A percentile compares a stretch with the other conserved stretches of the same genome.
These are phyloP conservation scores for Tricholoma bakamatsutake DNA, from an alignment of 768 basidiomycete species.

Conservation along the genomic window DNA sequence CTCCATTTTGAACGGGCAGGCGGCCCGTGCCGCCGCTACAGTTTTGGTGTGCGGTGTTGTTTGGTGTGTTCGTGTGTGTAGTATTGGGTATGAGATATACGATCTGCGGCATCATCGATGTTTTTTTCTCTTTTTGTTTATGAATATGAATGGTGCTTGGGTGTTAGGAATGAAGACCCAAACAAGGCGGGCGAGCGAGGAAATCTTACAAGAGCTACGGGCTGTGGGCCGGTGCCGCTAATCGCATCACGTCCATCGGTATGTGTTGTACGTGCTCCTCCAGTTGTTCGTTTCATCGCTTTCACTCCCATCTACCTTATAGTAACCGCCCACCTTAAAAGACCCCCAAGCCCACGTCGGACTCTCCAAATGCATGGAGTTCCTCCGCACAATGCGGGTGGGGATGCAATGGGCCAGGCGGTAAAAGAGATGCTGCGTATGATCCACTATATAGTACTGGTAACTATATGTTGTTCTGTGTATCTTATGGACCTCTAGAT, in stretches of 20 bases:
- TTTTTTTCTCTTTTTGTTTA: neutral
- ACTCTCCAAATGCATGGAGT: no score
- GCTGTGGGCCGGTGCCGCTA: constrained; percentile 71
- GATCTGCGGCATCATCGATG: constrained; percentile 33
- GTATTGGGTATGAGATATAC: constrained; percentile 33
- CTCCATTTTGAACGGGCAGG: constrained; percentile 59
- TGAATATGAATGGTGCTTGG: no score
- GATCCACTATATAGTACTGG: no score
- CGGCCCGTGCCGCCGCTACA: constrained; percentile 55
- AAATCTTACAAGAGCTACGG: constrained; percentile 61
- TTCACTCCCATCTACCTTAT: neutral
- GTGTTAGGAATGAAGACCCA: constrained; percentile 11
- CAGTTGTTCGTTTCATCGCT: constrained; percentile 34
- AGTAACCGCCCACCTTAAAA: constrained; percentile 59
- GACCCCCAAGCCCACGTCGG: constrained; percentile 69
- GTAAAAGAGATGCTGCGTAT: no score
- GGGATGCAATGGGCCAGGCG: no score
- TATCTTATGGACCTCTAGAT: no score
- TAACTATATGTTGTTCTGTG: no score
- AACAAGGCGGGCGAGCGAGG: constrained; percentile 49
- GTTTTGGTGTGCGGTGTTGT: constrained; percentile 74
- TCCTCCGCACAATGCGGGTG: no score
- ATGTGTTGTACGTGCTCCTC: constrained; percentile 18
- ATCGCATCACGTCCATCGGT: constrained; percentile 71
- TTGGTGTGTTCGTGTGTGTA: constrained; percentile 11